These are phyloP conservation scores for Gracilaria vermiculophylla DNA, from an alignment of 23 red algal species.

Conservation along the genomic window DNA sequence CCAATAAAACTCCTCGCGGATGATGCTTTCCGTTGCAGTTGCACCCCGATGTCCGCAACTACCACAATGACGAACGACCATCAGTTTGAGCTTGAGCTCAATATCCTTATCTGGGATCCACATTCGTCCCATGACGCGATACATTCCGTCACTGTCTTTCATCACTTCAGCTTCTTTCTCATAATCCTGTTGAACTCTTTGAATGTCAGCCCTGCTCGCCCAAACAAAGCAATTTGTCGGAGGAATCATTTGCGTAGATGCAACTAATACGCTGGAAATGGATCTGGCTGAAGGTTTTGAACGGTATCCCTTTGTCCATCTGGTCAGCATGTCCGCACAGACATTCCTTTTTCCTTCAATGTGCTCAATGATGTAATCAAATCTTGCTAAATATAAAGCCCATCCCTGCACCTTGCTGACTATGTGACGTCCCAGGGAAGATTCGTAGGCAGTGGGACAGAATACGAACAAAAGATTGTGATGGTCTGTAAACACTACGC, in stretches of 20 bases:
- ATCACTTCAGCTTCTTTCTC: background rate
- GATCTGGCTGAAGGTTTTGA: too few relatives aligned
- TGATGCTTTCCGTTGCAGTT: slow-evolving; percentile 8
- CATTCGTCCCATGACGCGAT: background rate
- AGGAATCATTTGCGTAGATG: background rate
- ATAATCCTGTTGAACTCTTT: background rate
- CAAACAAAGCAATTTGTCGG: too few relatives aligned
- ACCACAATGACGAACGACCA: slow-evolving; percentile 18
- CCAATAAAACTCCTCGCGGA: slow-evolving; percentile 13
- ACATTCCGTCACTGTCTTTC: background rate
- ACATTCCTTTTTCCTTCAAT: background rate
- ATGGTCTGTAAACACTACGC: slow-evolving; percentile 25
- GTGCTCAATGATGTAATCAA: slow-evolving; percentile 30
- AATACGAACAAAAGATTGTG: slow-evolving; percentile 43
- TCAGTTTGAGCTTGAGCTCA: background rate
- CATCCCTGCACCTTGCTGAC: slow-evolving; percentile 35
- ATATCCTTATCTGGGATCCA: background rate
- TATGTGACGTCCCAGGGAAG: background rate
- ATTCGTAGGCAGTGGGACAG: background rate
- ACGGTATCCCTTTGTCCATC: background rate
- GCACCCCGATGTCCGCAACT: slow-evolving; percentile 7
- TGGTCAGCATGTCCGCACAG: background rate
- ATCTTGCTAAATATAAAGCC: slow-evolving; percentile 1
- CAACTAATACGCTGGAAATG: background rate
- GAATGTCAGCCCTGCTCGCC: background rate